A percentile compares a stretch with the other conserved stretches of the same genome.
Evolutionary conservation across 331 rosid species (phyloP).

Genomic region (Quercus phellos): DNA sequence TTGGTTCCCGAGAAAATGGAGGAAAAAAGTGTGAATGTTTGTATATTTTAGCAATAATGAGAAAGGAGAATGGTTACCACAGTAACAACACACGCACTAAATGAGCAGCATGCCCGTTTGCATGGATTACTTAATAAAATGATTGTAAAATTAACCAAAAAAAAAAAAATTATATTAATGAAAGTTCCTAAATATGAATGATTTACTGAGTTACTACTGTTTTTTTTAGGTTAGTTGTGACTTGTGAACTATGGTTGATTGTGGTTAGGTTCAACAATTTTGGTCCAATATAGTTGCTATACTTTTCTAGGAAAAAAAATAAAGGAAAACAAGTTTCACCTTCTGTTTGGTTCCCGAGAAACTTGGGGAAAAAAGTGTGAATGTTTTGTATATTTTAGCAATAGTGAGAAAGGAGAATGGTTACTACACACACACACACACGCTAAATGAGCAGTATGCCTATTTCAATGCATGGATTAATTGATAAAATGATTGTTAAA

Average conservation of each 20-base stretch:
- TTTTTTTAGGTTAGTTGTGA: not conserved
- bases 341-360: slow-evolving; percentile 2
- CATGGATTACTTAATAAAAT: too few species aligned
- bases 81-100: too few species aligned
- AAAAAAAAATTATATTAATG: too few species aligned
- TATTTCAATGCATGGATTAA: too few species aligned
- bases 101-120: too few species aligned
- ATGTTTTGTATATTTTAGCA: not conserved
- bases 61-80: not conserved
- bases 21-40: not conserved
- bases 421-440: too few species aligned
- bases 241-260: not conserved
- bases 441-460: too few species aligned
- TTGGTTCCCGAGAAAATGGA: not conserved
- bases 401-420: not conserved
- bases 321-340: not conserved
- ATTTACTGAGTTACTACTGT: not conserved
- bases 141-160: too few species aligned
- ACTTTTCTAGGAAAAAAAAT: not conserved
- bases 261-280: not conserved
- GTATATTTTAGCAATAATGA: not conserved
- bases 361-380: not conserved
- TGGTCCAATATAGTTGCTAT: not conserved
- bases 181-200: too few species aligned
- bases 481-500: too few species aligned